Base-by-base conservation (phyloP, 345 rosid genomes). In the Cardamine occulta region DNA sequence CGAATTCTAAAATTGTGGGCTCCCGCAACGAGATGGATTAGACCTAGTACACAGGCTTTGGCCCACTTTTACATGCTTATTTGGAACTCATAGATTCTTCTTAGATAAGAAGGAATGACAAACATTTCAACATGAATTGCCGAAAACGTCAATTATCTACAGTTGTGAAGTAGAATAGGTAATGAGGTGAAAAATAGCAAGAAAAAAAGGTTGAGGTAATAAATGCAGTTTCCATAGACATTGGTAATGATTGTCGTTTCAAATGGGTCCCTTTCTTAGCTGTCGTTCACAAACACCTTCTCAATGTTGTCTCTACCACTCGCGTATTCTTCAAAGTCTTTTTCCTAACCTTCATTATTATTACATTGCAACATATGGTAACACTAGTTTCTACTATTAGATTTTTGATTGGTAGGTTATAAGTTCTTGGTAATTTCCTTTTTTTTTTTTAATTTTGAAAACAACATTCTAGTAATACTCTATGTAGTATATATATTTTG, bases 201-300 rank as follows among this genome's bases (percentile, higher is more conserved):
- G 15, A 10, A 34, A 63, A 52, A 19, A 73, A 44, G 28, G 37
- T 55, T 42, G 26, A 44, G 45, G 48, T 64, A 34, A 12, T 63
- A 63, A 73, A 74, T 55, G 58, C 39, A 44, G 49, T 74, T 31
- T 73, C 58, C 48, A 74, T 65, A 31, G 72, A 65, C 58, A 56
- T 32, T 15, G 28, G 66, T 74, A 48, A 74, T 74, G 73, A 66
- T 57, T 58, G 53, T 48, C 35, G 53, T 66, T 66, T 66, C 44
- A 37, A 66, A 58, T 52, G 21, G 79, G 79, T 66, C 79, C 53
- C 8, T 66, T 48, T 26, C 44, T 66, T 66, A 74, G 79, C 67
- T 74, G 78, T 74, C 39, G 23, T 58, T 74, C 73, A 66, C 54
- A 58, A 66, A 66, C 40, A 62, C 37, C 32, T 39, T 60, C 54